Percentiles rank a stretch among this genome's conserved stretches.
Evolutionary conservation across 108 stramenopile species (phyloP).

Genomic region (Pseudonitzschia delicatissima): DNA sequence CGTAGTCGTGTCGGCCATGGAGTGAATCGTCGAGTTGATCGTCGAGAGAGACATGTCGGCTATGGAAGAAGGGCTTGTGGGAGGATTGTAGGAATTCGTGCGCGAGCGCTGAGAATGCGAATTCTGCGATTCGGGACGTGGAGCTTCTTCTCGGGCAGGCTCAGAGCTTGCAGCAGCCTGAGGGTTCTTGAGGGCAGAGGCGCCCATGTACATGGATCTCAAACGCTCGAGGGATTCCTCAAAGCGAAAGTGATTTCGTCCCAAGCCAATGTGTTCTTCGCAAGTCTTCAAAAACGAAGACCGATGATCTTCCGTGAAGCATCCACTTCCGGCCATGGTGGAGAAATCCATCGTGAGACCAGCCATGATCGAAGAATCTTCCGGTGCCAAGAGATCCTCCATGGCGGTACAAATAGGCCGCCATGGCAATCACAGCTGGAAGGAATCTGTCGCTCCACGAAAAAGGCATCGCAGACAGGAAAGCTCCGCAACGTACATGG

Average conservation of each 20-base stretch:
- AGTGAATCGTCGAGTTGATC: constrained; percentile 3
- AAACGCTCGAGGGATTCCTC: not conserved
- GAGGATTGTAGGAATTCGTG: not conserved
- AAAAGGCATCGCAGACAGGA: constrained; percentile 64
- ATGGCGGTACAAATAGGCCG: constrained; percentile 59
- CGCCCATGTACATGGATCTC: not conserved
- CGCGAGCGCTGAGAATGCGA: not conserved
- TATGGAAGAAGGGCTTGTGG: not conserved
- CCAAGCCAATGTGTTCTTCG: not conserved
- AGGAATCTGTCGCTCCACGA: constrained; percentile 37
- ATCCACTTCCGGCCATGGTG: too few relatives aligned
- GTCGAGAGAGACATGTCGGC: constrained; percentile 3
- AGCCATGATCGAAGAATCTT: not conserved
- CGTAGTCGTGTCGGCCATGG: constrained; percentile 4
- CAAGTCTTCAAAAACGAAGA: not conserved
- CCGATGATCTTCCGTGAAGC: not conserved
- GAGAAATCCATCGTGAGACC: too few relatives aligned
- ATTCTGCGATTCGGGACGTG: too few relatives aligned
- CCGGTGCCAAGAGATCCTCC: constrained; percentile 11
- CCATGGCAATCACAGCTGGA: constrained; percentile 61
- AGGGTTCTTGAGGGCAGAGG: too few relatives aligned
- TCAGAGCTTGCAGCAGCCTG: too few relatives aligned
- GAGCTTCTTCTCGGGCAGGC: too few relatives aligned
- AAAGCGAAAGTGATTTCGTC: not conserved
- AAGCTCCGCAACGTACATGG: constrained; percentile 73